Percentiles rank a stretch among this genome's conserved stretches.
phyloP scores from a whole-genome alignment of 169 alveolate species.

The Plasmodium billcollinsi region DNA sequence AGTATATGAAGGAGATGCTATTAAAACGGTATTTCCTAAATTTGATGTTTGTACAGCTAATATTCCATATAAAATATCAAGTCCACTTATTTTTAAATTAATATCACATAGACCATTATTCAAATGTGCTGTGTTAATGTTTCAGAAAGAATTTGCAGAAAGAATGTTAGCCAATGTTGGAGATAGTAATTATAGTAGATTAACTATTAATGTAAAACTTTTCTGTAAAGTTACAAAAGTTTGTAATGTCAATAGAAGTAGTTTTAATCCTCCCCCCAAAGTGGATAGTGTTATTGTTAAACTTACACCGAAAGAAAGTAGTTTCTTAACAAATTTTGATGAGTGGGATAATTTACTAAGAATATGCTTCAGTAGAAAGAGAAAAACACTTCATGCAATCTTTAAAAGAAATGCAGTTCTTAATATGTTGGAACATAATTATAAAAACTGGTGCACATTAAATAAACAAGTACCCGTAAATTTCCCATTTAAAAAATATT shows the following conservation, averaged over 20 bases:
- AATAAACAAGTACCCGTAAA: constrained; percentile 82
- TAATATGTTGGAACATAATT: constrained; percentile 94
- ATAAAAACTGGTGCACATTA: constrained; percentile 90
- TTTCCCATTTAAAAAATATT: constrained; percentile 73
- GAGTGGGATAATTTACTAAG: constrained; percentile 99
- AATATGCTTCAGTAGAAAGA: constrained; percentile 97
- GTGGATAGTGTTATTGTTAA: constrained; percentile 99
- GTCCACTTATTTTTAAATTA: constrained; percentile 98
- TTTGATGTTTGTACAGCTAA: constrained; percentile 99
- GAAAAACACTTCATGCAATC: constrained; percentile 96
- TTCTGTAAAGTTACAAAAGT: constrained; percentile 92
- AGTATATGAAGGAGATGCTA: constrained; percentile 95
- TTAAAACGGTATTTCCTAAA: constrained; percentile 94
- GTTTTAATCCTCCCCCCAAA: constrained; percentile 99
- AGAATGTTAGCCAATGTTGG: constrained; percentile 96
- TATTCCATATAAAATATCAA: constrained; percentile 99
- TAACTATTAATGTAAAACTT: constrained; percentile 96
- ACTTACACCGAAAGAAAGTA: constrained; percentile 93
- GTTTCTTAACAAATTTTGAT: constrained; percentile 90
- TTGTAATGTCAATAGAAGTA: constrained; percentile 96
- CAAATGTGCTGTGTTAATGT: constrained; percentile 99
- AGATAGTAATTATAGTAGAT: constrained; percentile 96
- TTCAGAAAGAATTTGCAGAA: constrained; percentile 99
- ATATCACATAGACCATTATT: constrained; percentile 97
- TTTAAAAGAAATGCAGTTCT: constrained; percentile 95